Conservation (phyloP, 1,139 yeast genomes). For the Spathaspora jeffriesii region DNA sequence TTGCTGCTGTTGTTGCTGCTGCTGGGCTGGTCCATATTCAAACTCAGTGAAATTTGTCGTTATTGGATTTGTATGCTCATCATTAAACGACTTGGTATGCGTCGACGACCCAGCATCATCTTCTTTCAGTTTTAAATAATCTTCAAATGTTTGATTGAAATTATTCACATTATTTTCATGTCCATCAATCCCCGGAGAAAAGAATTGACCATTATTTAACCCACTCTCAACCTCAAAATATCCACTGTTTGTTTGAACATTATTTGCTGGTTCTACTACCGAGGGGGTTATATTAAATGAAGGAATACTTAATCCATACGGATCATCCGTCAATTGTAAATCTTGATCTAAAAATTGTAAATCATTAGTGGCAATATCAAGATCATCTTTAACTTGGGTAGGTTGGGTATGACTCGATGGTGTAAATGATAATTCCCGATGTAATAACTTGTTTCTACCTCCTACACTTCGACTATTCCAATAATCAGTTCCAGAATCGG, state of each 20-base stretch:
- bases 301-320: constrained; percentile 8
- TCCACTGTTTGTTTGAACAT: constrained; percentile 15
- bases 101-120: not conserved
- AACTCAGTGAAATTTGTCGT: constrained; percentile 7
- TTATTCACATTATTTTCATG: constrained; percentile 8
- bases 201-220: constrained; percentile 11
- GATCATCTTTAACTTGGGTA: constrained; percentile 1
- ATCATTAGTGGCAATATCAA: constrained; percentile 5
- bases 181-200: constrained; percentile 14
- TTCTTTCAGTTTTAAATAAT: constrained; percentile 11
- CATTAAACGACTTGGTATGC: not conserved
- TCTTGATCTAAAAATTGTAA: constrained; percentile 10
- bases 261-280: constrained; percentile 39
- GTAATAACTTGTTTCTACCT: constrained; percentile 7
- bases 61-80: constrained; percentile 1
- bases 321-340: constrained; percentile 7
- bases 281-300: constrained; percentile 32
- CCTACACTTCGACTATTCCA: constrained; percentile 15
- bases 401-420: constrained; percentile 3
- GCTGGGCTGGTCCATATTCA: constrained; percentile 1
- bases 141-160: constrained; percentile 15
- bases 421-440: not conserved
- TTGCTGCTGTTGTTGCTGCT: not conserved
- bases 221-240: constrained; percentile 27
- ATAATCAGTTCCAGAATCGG: constrained; percentile 17